Base-by-base conservation (phyloP, 2,329 filamentous ascomycete species). In the Blastomyces silverae region DNA sequence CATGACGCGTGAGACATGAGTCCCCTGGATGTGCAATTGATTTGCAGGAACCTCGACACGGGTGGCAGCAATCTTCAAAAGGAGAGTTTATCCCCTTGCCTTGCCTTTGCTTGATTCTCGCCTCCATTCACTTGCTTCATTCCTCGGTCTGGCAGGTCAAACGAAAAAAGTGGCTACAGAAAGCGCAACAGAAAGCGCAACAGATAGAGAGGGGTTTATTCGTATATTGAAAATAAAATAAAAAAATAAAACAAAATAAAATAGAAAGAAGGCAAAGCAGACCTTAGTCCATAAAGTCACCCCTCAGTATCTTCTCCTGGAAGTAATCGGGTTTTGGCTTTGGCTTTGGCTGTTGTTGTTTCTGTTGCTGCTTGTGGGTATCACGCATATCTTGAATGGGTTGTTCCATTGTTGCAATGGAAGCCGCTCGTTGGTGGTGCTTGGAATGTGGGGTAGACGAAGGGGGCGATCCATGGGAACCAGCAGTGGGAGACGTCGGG, bases 281-380 rank as follows among this genome's bases (percentile, higher is more conserved):
- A 61, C 61, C 50, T 70, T 82, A 96, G 74, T 97, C 92, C 92
- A 97, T 97, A 73, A 99, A 97, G 74, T 99, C 94, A 57, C 93
- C 94, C 80, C 96, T 94, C 70, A 99, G 84, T 72, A 99, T 97
- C 70, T 95, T 87, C 83, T 99, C 94, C 78, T 97, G 92, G 80
- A 97, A 94, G 68, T 89, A 89, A 79, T 99, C 94, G 39, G 93
- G 92, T 81, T 93, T 95, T 53, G 81, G 80, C 71, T 82, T 82
- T 69, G 83, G 78, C 64, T 79, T 79, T 5, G 79, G 79, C 68
- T 81, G 78, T 65, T 77, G 73, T 34, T 67, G 66, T 28, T 48
- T 48, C 42, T 66, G 34, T 37, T 37, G 34, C 34, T 10, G 64
- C 46, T 57, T 65, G 61, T 34, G 65, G 63, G 57, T 64, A 69